A percentile compares a stretch with the other conserved stretches of the same genome.
Conservation (phyloP, 78 protist species). For the Bigelowiella natans region DNA sequence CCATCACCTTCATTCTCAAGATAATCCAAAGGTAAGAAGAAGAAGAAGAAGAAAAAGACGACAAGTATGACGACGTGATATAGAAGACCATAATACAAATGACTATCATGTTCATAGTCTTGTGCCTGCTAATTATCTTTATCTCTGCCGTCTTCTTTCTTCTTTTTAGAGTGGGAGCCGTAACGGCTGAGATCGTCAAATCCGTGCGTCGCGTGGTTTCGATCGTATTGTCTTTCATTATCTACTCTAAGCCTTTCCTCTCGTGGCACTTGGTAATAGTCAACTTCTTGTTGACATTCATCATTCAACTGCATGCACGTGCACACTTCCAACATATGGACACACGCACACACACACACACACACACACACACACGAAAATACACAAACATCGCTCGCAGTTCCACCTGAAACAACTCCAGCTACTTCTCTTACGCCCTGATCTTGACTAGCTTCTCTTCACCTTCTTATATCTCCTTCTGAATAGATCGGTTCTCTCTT, state of each 20-base stretch:
- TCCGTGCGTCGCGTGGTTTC: not conserved
- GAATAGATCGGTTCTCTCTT: not conserved
- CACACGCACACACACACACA: not conserved
- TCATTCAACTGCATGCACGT: not conserved
- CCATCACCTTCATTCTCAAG: not conserved
- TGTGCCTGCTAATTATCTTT: too few species aligned
- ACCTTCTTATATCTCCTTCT: too few species aligned
- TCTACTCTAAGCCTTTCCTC: not conserved
- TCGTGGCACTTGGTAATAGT: not conserved
- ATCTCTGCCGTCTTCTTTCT: too few species aligned
- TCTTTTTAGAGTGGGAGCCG: not conserved
- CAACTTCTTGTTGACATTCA: not conserved
- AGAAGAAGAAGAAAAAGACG: not conserved
- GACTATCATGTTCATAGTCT: too few species aligned
- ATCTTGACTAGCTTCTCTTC: too few species aligned
- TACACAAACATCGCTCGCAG: not conserved
- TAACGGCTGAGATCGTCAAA: not conserved
- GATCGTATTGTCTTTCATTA: not conserved
- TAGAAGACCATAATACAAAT: not conserved
- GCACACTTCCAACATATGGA: not conserved
- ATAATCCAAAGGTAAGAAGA: not conserved
- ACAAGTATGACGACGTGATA: not conserved
- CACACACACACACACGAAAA: not conserved
- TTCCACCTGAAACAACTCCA: too few species aligned
- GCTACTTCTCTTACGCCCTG: too few species aligned